A percentile compares a stretch with the other conserved stretches of the same genome.
Conservation (phyloP, 139 green algal genomes). For the Nannochloris sp. region DNA sequence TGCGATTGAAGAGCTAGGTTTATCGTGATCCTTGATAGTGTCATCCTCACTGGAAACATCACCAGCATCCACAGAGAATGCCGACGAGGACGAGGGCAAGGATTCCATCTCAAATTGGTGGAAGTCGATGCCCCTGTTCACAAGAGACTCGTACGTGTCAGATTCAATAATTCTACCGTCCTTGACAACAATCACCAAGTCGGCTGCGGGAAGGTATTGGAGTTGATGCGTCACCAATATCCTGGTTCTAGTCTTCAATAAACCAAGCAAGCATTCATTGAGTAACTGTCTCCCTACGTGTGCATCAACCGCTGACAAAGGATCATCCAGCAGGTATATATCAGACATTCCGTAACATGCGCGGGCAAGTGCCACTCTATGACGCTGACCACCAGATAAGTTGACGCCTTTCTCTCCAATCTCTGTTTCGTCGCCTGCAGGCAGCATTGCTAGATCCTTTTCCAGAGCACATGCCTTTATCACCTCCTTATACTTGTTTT, state of each 20-base stretch:
- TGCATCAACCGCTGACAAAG: constrained; percentile 80
- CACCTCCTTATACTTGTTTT: constrained; percentile 35
- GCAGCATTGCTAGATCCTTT: constrained; percentile 39
- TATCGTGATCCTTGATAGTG: no score
- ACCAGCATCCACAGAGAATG: background rate
- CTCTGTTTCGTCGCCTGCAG: constrained; percentile 26
- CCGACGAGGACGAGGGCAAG: constrained; percentile 3
- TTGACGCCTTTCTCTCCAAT: constrained; percentile 54
- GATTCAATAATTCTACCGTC: constrained; percentile 57
- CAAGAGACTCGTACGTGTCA: constrained; percentile 49
- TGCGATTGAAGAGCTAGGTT: no score
- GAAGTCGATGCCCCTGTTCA: constrained; percentile 42
- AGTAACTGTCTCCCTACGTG: constrained; percentile 76
- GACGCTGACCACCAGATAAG: constrained; percentile 35
- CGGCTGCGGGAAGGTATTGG: constrained; percentile 77
- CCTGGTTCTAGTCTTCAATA: constrained; percentile 53
- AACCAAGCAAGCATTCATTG: constrained; percentile 44
- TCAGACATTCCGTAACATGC: constrained; percentile 59
- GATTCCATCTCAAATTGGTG: constrained; percentile 21
- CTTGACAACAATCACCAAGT: constrained; percentile 78
- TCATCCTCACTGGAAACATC: background rate
- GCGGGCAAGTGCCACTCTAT: constrained; percentile 62
- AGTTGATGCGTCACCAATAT: constrained; percentile 79
- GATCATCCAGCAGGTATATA: constrained; percentile 88
- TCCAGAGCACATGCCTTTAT: constrained; percentile 51